A percentile compares a stretch with the other conserved stretches of the same genome.
These are phyloP conservation scores for cucumber (Cucumis sativus) DNA, from an alignment of 306 rosid genomes.

Conservation along the genomic window DNA sequence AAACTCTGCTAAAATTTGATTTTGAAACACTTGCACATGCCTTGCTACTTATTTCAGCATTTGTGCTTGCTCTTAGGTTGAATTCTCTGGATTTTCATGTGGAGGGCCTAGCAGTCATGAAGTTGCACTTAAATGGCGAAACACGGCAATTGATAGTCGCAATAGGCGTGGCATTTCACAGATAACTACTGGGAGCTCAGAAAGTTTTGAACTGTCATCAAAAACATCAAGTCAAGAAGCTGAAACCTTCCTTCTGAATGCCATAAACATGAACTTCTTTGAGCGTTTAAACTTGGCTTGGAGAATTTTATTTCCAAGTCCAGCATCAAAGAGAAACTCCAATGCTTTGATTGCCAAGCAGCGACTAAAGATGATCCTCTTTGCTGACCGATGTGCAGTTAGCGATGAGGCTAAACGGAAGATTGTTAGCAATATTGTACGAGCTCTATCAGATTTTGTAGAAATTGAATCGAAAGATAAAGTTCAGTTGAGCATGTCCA, in stretches of 20 bases:
- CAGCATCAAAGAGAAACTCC: slow-evolving; percentile 48
- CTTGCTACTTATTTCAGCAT: not conserved
- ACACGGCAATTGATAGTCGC: slow-evolving; percentile 4
- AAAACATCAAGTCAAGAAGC: slow-evolving; percentile 44
- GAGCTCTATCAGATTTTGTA: slow-evolving; percentile 79
- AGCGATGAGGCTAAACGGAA: slow-evolving; percentile 82
- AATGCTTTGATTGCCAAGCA: slow-evolving; percentile 89
- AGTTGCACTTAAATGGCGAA: slow-evolving; percentile 31
- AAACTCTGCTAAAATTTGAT: not conserved
- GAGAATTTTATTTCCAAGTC: slow-evolving; percentile 79
- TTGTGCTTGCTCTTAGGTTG: slow-evolving; percentile 43
- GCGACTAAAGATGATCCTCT: slow-evolving; percentile 89
- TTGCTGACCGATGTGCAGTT: slow-evolving; percentile 87
- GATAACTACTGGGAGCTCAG: slow-evolving; percentile 27
- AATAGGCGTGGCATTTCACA: slow-evolving; percentile 23
- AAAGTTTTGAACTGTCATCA: slow-evolving; percentile 30
- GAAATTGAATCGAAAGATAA: slow-evolving; percentile 93
- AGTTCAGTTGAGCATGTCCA: slow-evolving; percentile 78
- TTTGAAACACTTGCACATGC: not conserved
- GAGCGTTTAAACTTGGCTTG: slow-evolving; percentile 88
- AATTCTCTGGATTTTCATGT: slow-evolving; percentile 28
- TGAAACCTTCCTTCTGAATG: slow-evolving; percentile 60
- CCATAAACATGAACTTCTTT: slow-evolving; percentile 79
- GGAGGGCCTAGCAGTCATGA: slow-evolving; percentile 43
- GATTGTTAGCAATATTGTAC: slow-evolving; percentile 74